Base-by-base conservation (phyloP, 2,329 filamentous ascomycete genomes). In the Cordyceps cateniannulata region DNA sequence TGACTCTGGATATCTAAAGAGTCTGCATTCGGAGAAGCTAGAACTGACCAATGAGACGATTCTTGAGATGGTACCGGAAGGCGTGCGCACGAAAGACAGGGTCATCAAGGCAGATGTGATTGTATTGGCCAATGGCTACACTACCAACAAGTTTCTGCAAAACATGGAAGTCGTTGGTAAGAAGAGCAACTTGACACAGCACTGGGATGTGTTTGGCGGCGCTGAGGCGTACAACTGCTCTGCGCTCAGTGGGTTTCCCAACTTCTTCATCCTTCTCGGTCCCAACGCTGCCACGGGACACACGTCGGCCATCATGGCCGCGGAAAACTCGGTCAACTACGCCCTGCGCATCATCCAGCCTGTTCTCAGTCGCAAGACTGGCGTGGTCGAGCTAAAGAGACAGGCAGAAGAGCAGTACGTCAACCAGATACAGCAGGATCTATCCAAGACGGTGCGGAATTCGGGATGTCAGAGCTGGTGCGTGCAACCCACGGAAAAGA, bases 311-410 rank as follows among this genome's bases (percentile, higher is more conserved):
- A 76, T 80, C 56, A 79, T 75, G 67, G 76, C 76, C 1, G 73
- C 75, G 10, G 78, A 80, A 65, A 80, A 77, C 67, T 76, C 80
- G 61, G 77, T 80, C 59, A 79, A 77, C 67, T 78, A 77, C 65
- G 42, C 60, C 18, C 40, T 63, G 7, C 53, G 53, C n/a, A 32
- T 65, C 1, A 69, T 80, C 27, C 65, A 67, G 1, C 77, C 78
- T 0, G 70, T 80, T 27, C 24, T 48, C 45, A 48, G 54, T 63
- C 80, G 14, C 63, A 69, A 18, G 68, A 69, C 5, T 66, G 72
- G 12, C 70, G 69, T 67, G 69, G 20, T 55, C 63, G 65, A 6
- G 55, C 59, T 18, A 73, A 80, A 63, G 75, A 72, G 49, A 62
- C 62, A 52, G 24, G 57, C 57, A 10, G 42, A 60, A 18, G 5